Evolutionary conservation across 2,329 filamentous ascomycete genomes (phyloP).

Genomic region (Cladophialophora carrionii): DNA sequence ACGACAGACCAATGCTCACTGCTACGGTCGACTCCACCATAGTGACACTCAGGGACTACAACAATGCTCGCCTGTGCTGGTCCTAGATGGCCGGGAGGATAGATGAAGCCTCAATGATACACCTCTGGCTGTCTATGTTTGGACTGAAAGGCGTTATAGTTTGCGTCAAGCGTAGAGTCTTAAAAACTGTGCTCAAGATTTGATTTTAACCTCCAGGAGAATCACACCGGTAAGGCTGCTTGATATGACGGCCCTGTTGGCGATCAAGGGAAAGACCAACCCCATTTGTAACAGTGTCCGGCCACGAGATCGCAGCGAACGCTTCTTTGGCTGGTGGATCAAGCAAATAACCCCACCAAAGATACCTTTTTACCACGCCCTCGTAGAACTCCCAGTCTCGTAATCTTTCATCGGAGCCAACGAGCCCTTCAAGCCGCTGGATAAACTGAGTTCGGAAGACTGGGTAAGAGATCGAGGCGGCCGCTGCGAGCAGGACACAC

Average conservation of each 20-base stretch:
- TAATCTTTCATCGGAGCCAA: neutral
- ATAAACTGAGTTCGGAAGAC: neutral
- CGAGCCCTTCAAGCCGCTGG: neutral
- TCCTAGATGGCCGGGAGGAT: no score
- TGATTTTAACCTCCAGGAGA: neutral
- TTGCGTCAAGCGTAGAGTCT: neutral
- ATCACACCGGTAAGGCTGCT: neutral
- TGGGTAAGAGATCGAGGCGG: neutral
- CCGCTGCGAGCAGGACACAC: neutral
- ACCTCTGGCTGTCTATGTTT: neutral
- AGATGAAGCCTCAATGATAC: neutral
- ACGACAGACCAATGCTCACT: neutral
- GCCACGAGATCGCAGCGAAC: slow-evolving; percentile 1
- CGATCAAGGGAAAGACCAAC: neutral
- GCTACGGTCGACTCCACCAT: neutral
- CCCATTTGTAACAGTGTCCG: neutral
- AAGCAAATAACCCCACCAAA: slow-evolving; percentile 6
- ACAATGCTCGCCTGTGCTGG: neutral
- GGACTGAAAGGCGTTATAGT: neutral
- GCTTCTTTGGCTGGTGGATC: slow-evolving; percentile 3
- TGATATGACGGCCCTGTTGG: neutral
- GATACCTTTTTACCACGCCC: neutral
- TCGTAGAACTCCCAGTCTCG: neutral
- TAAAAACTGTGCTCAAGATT: neutral
- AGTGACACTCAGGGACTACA: neutral